phyloP scores from a whole-genome alignment of 2,329 filamentous ascomycete species.

The Ceratocystis diversiconidia region DNA sequence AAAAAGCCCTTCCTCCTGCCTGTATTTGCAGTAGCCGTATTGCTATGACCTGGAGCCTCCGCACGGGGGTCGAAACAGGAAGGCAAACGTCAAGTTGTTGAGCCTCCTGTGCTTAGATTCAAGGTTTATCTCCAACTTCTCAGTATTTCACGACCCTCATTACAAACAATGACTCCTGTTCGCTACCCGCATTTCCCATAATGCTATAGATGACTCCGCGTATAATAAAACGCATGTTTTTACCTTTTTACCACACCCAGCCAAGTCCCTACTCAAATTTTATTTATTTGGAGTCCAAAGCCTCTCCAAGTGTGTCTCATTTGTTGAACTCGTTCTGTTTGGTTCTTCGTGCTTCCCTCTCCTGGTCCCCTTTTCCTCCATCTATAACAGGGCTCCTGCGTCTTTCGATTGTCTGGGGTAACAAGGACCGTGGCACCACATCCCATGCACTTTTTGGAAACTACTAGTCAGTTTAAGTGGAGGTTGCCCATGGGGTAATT shows the following conservation, averaged over 20 bases:
- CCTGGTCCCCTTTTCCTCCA: background rate
- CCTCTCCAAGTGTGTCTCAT: background rate
- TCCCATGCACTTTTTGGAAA: slow-evolving; percentile 9
- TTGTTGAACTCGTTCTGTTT: background rate
- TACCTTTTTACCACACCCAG: no score
- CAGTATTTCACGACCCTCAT: no score
- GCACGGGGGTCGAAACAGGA: background rate
- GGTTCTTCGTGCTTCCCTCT: background rate
- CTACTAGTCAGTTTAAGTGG: slow-evolving; percentile 8
- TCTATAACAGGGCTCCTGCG: background rate
- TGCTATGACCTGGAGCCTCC: background rate
- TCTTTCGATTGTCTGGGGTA: slow-evolving; percentile 12
- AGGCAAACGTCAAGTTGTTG: background rate
- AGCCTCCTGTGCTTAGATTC: background rate
- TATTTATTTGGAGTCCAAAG: background rate
- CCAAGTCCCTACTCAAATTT: no score
- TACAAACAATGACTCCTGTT: background rate
- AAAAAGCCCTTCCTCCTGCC: background rate
- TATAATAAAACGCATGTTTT: background rate
- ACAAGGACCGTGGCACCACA: slow-evolving; percentile 11
- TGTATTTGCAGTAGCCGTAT: background rate
- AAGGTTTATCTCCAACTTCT: background rate
- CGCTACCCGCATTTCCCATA: background rate
- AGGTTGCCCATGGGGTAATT: slow-evolving; percentile 9
- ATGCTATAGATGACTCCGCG: background rate